These are phyloP conservation scores for Chenopodium formosanum DNA, from an alignment of 148 eudicot genomes.

Conservation along the genomic window DNA sequence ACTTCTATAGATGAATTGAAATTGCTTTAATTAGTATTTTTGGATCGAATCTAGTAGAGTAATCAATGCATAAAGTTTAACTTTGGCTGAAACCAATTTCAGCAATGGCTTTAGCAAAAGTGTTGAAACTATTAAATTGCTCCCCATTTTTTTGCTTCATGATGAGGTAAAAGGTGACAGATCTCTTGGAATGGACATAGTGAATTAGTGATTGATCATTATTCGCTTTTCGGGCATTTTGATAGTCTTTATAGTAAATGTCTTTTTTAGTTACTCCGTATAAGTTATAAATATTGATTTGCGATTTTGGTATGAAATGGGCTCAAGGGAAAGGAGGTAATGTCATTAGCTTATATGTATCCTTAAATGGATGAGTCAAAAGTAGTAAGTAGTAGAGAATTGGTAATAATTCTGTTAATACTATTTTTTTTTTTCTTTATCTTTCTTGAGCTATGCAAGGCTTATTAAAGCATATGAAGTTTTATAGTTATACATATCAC, in stretches of 20 bases:
- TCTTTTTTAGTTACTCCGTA: no score
- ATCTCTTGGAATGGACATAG: neutral
- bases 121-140: neutral
- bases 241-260: no score
- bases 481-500: neutral
- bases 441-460: no score
- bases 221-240: neutral
- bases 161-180: neutral
- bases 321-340: neutral
- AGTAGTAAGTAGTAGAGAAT: neutral
- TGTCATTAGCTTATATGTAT: slow-evolving; percentile 3
- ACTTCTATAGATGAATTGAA: no score
- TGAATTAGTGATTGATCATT: neutral
- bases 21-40: neutral
- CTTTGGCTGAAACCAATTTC: neutral
- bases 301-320: neutral
- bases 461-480: neutral
- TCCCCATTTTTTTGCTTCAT: neutral
- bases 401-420: no score
- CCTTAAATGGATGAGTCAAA: neutral
- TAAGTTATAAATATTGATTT: neutral
- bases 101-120: neutral
- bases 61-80: neutral
- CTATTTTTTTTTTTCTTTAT: neutral
- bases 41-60: neutral